phyloP scores from a whole-genome alignment of 2,329 filamentous ascomycete species.

The Hypoxylon sp. region DNA sequence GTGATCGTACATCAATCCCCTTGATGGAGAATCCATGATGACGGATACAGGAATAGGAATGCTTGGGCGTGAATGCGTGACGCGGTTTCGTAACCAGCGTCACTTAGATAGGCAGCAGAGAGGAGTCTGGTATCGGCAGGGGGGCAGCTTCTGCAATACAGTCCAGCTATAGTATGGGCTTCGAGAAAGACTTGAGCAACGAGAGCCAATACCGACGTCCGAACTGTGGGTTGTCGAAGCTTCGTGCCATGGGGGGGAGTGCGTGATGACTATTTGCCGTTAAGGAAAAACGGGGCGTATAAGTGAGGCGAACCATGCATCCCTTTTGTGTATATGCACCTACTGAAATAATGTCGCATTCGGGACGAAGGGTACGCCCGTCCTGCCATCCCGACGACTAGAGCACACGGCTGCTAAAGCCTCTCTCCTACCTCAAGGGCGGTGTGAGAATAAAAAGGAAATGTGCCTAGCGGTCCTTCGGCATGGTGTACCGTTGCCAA shows the following conservation, averaged over 20 bases:
- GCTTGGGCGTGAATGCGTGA: constrained; percentile 33
- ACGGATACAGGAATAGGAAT: constrained; percentile 24
- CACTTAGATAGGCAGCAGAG: constrained; percentile 11
- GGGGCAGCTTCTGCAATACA: constrained; percentile 28
- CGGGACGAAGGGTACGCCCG: constrained; percentile 37
- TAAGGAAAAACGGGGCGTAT: constrained; percentile 40
- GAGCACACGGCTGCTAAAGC: constrained; percentile 36
- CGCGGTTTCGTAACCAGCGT: constrained; percentile 16
- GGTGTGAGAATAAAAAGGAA: constrained; percentile 31
- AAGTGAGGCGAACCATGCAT: constrained; percentile 45
- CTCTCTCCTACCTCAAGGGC: constrained; percentile 27
- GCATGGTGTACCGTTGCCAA: constrained; percentile 13
- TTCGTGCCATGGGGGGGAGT: constrained; percentile 21
- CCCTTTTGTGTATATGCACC: constrained; percentile 32
- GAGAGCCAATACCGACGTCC: constrained; percentile 28
- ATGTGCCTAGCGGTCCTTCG: constrained; percentile 4
- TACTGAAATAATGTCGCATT: constrained; percentile 38
- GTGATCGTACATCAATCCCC: constrained; percentile 7
- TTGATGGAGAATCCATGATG: constrained; percentile 18
- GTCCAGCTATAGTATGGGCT: constrained; percentile 30
- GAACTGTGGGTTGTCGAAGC: constrained; percentile 25
- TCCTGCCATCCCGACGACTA: constrained; percentile 31
- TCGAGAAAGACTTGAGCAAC: constrained; percentile 27
- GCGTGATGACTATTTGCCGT: constrained; percentile 28
- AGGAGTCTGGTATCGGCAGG: constrained; percentile 28